Percentiles rank a stretch among this genome's conserved stretches.
phyloP scores from a whole-genome alignment of 768 basidiomycete genomes.

The Gyrodon lividus region DNA sequence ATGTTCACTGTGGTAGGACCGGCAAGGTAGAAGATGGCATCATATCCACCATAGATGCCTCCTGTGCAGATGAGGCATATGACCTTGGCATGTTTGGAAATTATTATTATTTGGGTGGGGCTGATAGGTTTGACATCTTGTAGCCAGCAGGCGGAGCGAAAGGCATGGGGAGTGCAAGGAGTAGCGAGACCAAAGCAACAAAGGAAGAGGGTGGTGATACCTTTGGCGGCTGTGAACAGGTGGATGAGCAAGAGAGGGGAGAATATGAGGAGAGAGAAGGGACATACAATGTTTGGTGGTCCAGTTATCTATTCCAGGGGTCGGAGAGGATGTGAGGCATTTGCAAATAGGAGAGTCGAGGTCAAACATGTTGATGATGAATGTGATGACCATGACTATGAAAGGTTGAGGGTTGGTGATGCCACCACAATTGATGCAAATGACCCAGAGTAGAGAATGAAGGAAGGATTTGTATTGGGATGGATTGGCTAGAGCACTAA shows the following conservation, averaged over 20 bases:
- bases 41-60: neutral
- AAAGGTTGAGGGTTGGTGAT: neutral
- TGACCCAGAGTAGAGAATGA: neutral
- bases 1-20: neutral
- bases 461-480: neutral
- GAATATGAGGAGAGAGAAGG: no score
- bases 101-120: neutral
- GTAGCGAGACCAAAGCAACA: neutral
- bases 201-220: neutral
- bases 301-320: neutral
- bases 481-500: neutral
- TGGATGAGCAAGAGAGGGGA: neutral
- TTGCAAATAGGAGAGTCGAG: neutral
- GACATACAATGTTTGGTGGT: neutral
- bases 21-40: neutral
- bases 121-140: neutral
- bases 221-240: neutral
- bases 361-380: neutral
- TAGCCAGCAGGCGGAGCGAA: neutral
- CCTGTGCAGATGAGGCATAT: neutral
- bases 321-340: neutral
- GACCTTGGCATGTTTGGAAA: neutral
- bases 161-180: neutral
- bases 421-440: neutral
- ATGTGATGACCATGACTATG: neutral